Evolutionary conservation across 1,284 basidiomycete genomes (phyloP), one percentile per base, ranked within the genome.

Genomic region (Abortiporus biennis): DNA sequence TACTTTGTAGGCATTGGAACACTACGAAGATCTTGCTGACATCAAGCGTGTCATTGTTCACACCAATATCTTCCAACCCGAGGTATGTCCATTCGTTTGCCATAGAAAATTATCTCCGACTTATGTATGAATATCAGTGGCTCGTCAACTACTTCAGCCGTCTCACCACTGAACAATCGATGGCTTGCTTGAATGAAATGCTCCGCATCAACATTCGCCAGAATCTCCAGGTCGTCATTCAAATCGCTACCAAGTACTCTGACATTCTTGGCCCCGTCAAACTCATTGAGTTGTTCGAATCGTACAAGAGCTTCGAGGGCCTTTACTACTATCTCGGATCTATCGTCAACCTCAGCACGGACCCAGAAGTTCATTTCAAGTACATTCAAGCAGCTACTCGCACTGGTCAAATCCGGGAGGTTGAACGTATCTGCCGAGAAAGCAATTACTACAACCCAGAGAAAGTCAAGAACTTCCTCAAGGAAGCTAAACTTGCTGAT

Each of bases 401-500:
- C 33, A 99, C 96, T 16, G 95, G 95, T 34, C 96, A 99, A 63
- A 93, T 99, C 57, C 85, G 96, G 47, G 96, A 99, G 63, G 96
- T 99, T 48, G 96, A 99, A 69, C 91, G 96, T 46, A 95, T 99
- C 58, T 96, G 93, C 63, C 79, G 96, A 49, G 96, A 99, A 72
- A 92, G 89, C 63, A 98, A 99, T 69, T 76, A 74, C 68, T 99
- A 99, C 78, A 96, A 96, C 66, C 91, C 96, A 2, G 96, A 99
- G 71, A 99, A 99, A 69, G 96, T 99, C 75, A 99, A 99, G 77
- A 99, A 99, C 72, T 99, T 97, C 85, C 83, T 99, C 66, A 95
- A 94, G 64, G 96, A 99, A 63, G 95, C 95, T 56, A 96, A 97
- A 61, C 83, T 99, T 29, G 69, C 84, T 34, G 96, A 99, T 65